Base-by-base conservation (phyloP, 495 filamentous ascomycete species). In the Rostrohypoxylon terebratum region DNA sequence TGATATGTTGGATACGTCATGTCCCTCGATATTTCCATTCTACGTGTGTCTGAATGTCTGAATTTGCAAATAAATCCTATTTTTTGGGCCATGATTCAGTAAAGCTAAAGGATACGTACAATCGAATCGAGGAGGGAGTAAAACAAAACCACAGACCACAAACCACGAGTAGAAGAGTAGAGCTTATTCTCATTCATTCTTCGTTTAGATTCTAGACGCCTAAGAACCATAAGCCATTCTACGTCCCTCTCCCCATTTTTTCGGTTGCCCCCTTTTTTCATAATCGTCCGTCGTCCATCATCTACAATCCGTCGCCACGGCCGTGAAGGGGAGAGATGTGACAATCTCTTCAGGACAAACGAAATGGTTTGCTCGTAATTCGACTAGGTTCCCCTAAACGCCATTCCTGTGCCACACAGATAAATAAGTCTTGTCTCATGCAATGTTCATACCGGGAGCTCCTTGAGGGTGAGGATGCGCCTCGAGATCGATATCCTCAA, bases 401-500 rank as follows among this genome's bases (percentile, higher is more conserved):
- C 71, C 71, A 58, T 47, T 47, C 42, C 55, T 47, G 66, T 73
- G 65, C 60, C 57, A 21, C 44, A 62, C 21, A 57, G 9, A 61
- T 36, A 47, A 50, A 40, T 48, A 28, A 40, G 48, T 63, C 59
- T 61, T 61, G 53, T 23, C 53, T 66, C 58, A 73, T 40, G 71
- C 64, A 61, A 68, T 69, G 36, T 10, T 72, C 44, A 65, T 64
- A 25, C 69, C 69, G 36, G 20, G 7, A 33, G 65, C 14, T 7
- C 83, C 84, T 9, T 86, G 86, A 55, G 85, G 86, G 23, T 53
- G 48, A 31, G 48, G 48, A 45, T 87, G 85, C 1, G 85, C 92
- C 68, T 97, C 94, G 7, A 97, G 86, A 78, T 97, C 94, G 38
- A 98, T 89, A 44, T 85, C 83, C 58, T 93, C 87, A 14, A 99